phyloP scores from a whole-genome alignment of 2,329 filamentous ascomycete species.

The Aspergillus pseudotamarii region DNA sequence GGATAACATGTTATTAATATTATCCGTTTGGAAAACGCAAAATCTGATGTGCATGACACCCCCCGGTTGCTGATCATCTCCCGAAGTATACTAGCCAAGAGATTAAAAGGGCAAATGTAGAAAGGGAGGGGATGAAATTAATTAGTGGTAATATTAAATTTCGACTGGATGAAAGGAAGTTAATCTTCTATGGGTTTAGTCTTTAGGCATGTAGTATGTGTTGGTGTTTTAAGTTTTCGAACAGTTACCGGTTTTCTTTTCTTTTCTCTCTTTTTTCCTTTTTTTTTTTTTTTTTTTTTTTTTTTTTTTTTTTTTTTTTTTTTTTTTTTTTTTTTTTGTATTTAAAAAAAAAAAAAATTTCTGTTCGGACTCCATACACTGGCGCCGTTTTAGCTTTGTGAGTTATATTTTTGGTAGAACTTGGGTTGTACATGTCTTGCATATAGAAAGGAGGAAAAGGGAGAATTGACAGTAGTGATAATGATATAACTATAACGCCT shows the following conservation, averaged over 20 bases:
- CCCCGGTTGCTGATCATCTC: conserved; percentile 24
- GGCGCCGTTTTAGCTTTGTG: neutral
- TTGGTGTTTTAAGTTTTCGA: neutral
- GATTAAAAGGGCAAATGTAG: neutral
- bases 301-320: too few relatives aligned
- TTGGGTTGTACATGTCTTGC: neutral
- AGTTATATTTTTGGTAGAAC: neutral
- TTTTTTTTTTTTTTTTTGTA: neutral
- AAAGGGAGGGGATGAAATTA: neutral
- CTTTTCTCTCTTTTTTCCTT: too few relatives aligned
- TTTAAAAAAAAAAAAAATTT: neutral
- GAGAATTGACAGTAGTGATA: neutral
- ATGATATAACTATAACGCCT: neutral
- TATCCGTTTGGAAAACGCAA: conserved; percentile 8
- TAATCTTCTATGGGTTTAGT: neutral
- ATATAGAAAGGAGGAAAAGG: neutral
- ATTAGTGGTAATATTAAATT: neutral
- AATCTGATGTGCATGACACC: conserved; percentile 23
- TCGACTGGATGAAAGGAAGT: neutral
- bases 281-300: too few relatives aligned
- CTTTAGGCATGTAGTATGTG: neutral
- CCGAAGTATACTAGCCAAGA: conserved; percentile 19
- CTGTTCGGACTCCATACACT: neutral
- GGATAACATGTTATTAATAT: conserved; percentile 8
- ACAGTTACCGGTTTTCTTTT: neutral